phyloP scores from a whole-genome alignment of 768 basidiomycete genomes.

The Coprinopsis sp. region DNA sequence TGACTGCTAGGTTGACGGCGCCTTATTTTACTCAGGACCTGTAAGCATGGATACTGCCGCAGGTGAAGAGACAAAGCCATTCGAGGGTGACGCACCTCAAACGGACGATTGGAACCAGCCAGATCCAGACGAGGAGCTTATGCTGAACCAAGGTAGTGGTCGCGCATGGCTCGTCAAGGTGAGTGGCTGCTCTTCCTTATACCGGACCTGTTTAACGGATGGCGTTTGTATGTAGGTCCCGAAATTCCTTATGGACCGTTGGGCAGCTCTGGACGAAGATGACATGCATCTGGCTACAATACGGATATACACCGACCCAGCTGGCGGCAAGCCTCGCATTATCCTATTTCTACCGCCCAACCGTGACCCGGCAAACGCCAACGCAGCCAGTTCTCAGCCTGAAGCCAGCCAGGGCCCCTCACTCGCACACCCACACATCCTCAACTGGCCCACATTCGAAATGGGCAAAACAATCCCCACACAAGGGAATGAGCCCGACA shows the following conservation, averaged over 20 bases:
- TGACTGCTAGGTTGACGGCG: too few species aligned
- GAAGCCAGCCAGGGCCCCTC: too few species aligned
- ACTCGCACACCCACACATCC: slow-evolving; percentile 58
- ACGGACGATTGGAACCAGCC: slow-evolving; percentile 63
- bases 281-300: slow-evolving; percentile 81
- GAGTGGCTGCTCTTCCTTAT: too few species aligned
- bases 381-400: too few species aligned
- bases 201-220: too few species aligned
- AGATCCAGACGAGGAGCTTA: slow-evolving; percentile 79
- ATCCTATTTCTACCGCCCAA: slow-evolving; percentile 63
- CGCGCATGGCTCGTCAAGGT: slow-evolving; percentile 87
- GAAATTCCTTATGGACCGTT: slow-evolving; percentile 79
- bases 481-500: slow-evolving; percentile 46
- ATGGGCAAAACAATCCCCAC: slow-evolving; percentile 27
- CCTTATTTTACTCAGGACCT: too few species aligned
- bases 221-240: slow-evolving; percentile 80
- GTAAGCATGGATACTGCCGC: slow-evolving; percentile 19
- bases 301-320: slow-evolving; percentile 58
- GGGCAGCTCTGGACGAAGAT: slow-evolving; percentile 73
- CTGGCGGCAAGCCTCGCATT: slow-evolving; percentile 57
- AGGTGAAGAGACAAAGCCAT: slow-evolving; percentile 71
- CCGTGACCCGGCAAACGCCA: too few species aligned
- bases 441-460: slow-evolving; percentile 30
- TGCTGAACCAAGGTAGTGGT: slow-evolving; percentile 70
- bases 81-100: slow-evolving; percentile 45